phyloP scores from a whole-genome alignment of 2,329 filamentous ascomycete species.

The Moelleriella libera region DNA sequence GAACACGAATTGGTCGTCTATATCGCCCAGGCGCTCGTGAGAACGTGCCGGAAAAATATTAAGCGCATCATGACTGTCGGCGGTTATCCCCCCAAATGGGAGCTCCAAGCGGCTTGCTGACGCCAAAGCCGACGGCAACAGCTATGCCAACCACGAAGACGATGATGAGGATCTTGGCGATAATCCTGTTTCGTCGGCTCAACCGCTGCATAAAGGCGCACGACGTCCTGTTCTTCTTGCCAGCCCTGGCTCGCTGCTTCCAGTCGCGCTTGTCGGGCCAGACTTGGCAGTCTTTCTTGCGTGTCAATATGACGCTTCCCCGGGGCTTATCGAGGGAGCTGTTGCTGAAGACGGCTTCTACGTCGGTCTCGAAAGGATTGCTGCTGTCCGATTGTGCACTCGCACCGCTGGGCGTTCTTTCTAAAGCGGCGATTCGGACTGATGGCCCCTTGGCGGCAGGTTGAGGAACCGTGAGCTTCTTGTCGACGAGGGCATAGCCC shows the following conservation, averaged over 20 bases:
- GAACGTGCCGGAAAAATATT: too few species aligned
- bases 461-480: conserved; percentile 12
- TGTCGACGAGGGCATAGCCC: conserved; percentile 7
- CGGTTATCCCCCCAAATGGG: conserved; percentile 34
- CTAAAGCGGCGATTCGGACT: not conserved
- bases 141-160: conserved; percentile 38
- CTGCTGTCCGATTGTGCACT: conserved; percentile 27
- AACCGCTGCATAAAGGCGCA: conserved; percentile 40
- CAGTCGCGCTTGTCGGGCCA: conserved; percentile 48
- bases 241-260: conserved; percentile 43
- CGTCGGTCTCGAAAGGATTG: conserved; percentile 43
- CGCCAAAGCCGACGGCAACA: conserved; percentile 42
- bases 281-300: conserved; percentile 36
- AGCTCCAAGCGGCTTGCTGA: conserved; percentile 47
- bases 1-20: too few species aligned
- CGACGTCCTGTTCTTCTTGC: conserved; percentile 31
- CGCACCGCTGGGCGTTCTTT: conserved; percentile 20
- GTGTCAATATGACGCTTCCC: conserved; percentile 11
- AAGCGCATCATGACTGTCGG: not conserved
- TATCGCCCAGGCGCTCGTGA: too few species aligned
- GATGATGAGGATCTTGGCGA: conserved; percentile 38
- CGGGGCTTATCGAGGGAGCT: conserved; percentile 18
- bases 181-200: conserved; percentile 38
- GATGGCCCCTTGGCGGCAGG: conserved; percentile 6
- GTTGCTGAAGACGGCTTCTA: conserved; percentile 36